Conservation (phyloP, 2,329 filamentous ascomycete species). For the Verticillium dahliae region DNA sequence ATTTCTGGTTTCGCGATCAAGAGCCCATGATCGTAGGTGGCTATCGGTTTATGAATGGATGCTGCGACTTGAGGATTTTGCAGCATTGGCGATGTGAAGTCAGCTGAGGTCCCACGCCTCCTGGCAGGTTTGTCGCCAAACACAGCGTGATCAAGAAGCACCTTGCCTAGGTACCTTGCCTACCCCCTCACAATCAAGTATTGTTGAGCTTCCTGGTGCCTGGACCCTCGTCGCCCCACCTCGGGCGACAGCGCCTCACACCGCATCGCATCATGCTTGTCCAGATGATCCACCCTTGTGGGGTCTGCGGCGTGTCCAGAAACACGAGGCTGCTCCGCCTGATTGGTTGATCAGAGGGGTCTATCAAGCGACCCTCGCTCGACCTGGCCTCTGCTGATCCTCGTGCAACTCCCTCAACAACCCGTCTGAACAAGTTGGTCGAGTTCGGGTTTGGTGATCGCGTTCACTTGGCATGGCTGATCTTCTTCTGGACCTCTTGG, state of each 20-base stretch:
- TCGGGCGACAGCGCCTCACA: not conserved
- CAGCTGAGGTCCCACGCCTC: not conserved
- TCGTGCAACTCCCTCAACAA: not conserved
- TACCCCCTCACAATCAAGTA: not conserved
- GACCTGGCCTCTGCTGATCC: not conserved
- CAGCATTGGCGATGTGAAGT: not conserved
- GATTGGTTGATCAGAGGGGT: not conserved
- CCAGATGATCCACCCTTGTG: not conserved
- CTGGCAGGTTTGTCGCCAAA: not conserved
- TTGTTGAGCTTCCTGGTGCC: not conserved
- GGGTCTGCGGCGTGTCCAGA: not conserved
- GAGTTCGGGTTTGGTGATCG: not conserved
- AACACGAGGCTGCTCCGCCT: not conserved
- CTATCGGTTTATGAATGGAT: not conserved
- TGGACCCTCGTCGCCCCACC: not conserved
- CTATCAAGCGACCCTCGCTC: not conserved
- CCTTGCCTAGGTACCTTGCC: not conserved
- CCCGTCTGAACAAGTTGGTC: not conserved
- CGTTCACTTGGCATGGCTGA: constrained; percentile 52
- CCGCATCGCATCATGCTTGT: not conserved
- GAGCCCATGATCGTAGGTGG: not conserved
- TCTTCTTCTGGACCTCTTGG: constrained; percentile 63
- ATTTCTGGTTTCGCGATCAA: not conserved
- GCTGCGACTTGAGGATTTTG: not conserved
- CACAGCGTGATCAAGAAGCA: not conserved